phyloP scores from a whole-genome alignment of 1,284 basidiomycete species.

The Boletellus sp. region DNA sequence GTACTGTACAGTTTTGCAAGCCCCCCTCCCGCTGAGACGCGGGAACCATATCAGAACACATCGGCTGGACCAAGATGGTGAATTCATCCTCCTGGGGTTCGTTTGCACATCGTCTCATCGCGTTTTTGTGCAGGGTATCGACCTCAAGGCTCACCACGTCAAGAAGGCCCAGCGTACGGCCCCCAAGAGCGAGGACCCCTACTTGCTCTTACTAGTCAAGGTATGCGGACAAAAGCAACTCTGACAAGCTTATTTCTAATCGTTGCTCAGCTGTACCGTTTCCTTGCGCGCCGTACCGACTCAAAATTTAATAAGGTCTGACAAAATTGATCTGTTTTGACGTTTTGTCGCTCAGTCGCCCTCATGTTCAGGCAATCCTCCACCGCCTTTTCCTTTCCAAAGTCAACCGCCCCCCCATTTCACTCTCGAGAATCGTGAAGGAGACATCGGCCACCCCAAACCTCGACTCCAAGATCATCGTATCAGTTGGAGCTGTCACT shows the following conservation, averaged over 20 bases:
- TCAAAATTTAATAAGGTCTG: conserved; percentile 92
- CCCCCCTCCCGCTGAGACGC: conserved; percentile 36
- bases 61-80: conserved; percentile 75
- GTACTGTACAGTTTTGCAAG: conserved; percentile 58
- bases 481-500: conserved; percentile 89
- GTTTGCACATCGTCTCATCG: conserved; percentile 18
- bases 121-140: conserved; percentile 77
- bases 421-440: conserved; percentile 86
- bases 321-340: conserved; percentile 5
- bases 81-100: conserved; percentile 44
- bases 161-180: conserved; percentile 95
- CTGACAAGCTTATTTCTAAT: conserved; percentile 10
- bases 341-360: conserved; percentile 14
- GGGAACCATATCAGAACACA: conserved; percentile 41
- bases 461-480: conserved; percentile 81
- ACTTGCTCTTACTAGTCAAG: conserved; percentile 97
- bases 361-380: conserved; percentile 70
- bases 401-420: conserved; percentile 96
- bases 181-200: conserved; percentile 98
- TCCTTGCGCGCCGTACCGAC: conserved; percentile 96
- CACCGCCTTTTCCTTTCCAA: conserved; percentile 96
- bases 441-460: conserved; percentile 72
- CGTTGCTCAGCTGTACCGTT: conserved; percentile 85
- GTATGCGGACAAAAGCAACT: conserved; percentile 42
- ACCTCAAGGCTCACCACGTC: conserved; percentile 97